These are phyloP conservation scores for Posidonia oceanica DNA, from an alignment of 116 monocot genomes.

Conservation along the genomic window DNA sequence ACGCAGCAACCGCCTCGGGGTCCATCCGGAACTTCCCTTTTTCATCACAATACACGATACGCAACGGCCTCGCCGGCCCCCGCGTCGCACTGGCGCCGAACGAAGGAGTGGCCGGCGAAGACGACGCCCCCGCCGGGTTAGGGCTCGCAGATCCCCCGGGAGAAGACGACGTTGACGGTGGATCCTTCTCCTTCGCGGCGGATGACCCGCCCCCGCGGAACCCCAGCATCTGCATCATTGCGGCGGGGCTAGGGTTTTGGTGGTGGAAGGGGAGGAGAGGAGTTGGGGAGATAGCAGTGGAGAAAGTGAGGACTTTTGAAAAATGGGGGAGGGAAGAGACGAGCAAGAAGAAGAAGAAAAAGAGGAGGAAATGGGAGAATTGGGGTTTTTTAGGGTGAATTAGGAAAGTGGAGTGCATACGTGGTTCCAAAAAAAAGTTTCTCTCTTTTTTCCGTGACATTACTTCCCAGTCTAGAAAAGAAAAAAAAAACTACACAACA, in stretches of 20 bases:
- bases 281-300: not conserved
- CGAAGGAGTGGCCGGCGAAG: not conserved
- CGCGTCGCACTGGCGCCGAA: not conserved
- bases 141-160: not conserved
- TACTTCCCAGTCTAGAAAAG: too few relatives aligned
- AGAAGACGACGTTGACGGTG: slow-evolving; percentile 13
- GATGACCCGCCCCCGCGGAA: slow-evolving; percentile 13
- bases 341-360: not conserved
- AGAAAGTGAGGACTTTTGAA: not conserved
- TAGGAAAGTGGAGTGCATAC: too few relatives aligned
- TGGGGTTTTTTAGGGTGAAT: not conserved
- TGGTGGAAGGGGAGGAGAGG: not conserved
- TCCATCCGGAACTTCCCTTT: slow-evolving; percentile 84
- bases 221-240: slow-evolving; percentile 52
- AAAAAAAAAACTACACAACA: too few relatives aligned
- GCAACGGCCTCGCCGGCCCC: slow-evolving; percentile 64
- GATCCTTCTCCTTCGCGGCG: not conserved
- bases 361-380: not conserved
- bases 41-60: slow-evolving; percentile 83
- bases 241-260: slow-evolving; percentile 1
- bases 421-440: too few relatives aligned
- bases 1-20: slow-evolving; percentile 76
- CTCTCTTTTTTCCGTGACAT: too few relatives aligned
- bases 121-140: slow-evolving; percentile 5
- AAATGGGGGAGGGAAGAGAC: not conserved